These are phyloP conservation scores for Blastobotrys aristatus DNA, from an alignment of 1,139 yeast species.

Conservation along the genomic window DNA sequence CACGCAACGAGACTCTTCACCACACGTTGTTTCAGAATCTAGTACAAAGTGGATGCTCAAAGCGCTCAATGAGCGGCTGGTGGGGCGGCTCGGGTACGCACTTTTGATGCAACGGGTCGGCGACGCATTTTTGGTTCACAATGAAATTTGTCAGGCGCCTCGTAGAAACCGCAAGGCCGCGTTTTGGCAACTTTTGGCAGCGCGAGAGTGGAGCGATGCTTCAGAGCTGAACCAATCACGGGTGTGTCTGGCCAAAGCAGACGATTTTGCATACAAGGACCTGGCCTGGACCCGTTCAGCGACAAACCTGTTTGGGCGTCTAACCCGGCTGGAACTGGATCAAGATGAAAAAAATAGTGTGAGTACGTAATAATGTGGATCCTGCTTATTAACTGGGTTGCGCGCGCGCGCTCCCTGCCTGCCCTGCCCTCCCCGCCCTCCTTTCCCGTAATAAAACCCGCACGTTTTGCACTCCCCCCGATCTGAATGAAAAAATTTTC, in stretches of 20 bases:
- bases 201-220: slow-evolving; percentile 58
- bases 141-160: slow-evolving; percentile 16
- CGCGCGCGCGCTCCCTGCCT: not conserved
- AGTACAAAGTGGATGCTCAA: slow-evolving; percentile 37
- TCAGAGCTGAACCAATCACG: slow-evolving; percentile 22
- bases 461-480: too few relatives aligned
- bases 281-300: slow-evolving; percentile 31
- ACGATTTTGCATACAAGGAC: slow-evolving; percentile 20
- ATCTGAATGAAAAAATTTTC: not conserved
- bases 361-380: not conserved
- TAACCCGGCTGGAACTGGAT: slow-evolving; percentile 6
- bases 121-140: slow-evolving; percentile 37
- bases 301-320: slow-evolving; percentile 20
- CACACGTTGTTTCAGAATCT: slow-evolving; percentile 33
- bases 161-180: slow-evolving; percentile 63
- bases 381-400: not conserved
- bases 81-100: slow-evolving; percentile 39
- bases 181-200: slow-evolving; percentile 72
- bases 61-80: slow-evolving; percentile 34
- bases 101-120: slow-evolving; percentile 47
- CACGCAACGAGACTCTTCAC: slow-evolving; percentile 24
- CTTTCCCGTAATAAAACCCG: not conserved
- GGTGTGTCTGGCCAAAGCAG: slow-evolving; percentile 27
- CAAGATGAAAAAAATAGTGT: not conserved
- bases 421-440: not conserved